Evolutionary conservation across 352 stramenopile species (phyloP).

Genomic region (Phytophthora podocarpi): DNA sequence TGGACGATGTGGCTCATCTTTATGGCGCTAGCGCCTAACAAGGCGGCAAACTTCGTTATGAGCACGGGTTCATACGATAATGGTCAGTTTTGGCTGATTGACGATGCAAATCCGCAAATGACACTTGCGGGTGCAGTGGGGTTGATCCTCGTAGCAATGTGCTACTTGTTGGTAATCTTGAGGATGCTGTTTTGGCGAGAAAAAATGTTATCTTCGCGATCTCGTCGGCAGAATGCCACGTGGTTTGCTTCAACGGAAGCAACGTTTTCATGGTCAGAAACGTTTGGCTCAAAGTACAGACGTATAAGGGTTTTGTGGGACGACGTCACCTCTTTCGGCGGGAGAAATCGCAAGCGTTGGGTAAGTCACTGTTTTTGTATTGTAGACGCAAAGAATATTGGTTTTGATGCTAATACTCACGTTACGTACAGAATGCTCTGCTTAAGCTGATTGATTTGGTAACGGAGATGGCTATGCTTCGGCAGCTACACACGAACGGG

Average conservation of each 20-base stretch:
- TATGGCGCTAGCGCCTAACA: conserved; percentile 10
- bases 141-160: conserved; percentile 6
- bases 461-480: conserved; percentile 17
- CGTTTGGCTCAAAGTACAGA: conserved; percentile 4
- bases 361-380: conserved; percentile 4
- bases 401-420: neutral
- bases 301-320: neutral
- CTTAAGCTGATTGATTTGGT: conserved; percentile 27
- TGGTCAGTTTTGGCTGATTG: conserved; percentile 27
- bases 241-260: too few species aligned
- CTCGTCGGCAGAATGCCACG: neutral
- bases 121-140: conserved; percentile 3
- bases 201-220: neutral
- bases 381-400: too few species aligned
- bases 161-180: conserved; percentile 21
- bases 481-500: conserved; percentile 9
- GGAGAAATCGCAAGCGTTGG: conserved; percentile 32
- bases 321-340: conserved; percentile 24
- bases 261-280: too few species aligned
- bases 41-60: conserved; percentile 15
- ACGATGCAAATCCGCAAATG: conserved; percentile 8
- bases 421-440: conserved; percentile 22
- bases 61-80: conserved; percentile 23
- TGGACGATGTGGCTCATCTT: conserved; percentile 31
- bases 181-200: conserved; percentile 28